A percentile compares a stretch with the other conserved stretches of the same genome.
These are phyloP conservation scores for Chaetomidium leptoderma DNA, from an alignment of 495 filamentous ascomycete species.

Conservation along the genomic window DNA sequence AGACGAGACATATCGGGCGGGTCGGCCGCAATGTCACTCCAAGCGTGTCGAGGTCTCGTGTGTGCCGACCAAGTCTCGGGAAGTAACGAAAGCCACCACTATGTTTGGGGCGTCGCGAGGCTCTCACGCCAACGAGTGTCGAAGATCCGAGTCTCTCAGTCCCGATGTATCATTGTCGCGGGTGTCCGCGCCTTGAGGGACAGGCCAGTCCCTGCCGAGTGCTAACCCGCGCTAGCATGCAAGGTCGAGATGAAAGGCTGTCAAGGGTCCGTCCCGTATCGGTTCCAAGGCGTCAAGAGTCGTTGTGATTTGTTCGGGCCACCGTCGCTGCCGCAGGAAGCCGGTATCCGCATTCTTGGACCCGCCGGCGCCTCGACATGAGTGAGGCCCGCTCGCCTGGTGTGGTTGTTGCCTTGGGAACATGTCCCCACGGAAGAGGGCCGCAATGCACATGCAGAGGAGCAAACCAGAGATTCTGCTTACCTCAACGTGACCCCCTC, in stretches of 20 bases:
- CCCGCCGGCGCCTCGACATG: neutral
- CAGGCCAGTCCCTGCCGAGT: neutral
- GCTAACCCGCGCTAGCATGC: neutral
- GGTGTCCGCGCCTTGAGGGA: neutral
- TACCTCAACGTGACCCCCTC: neutral
- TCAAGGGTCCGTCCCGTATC: conserved; percentile 29
- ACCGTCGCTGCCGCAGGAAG: conserved; percentile 13
- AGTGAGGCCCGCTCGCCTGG: neutral
- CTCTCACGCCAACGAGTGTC: neutral
- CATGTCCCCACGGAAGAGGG: neutral
- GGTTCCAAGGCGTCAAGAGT: conserved; percentile 16
- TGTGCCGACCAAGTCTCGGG: neutral
- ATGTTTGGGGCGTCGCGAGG: neutral
- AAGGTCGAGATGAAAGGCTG: neutral
- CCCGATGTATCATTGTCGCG: neutral
- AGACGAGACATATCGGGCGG: neutral
- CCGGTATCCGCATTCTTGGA: neutral
- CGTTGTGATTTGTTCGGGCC: conserved; percentile 24
- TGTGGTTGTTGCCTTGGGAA: neutral
- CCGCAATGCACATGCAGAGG: neutral
- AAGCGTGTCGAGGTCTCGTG: neutral
- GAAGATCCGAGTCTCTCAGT: neutral
- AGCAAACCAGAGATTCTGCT: conserved; percentile 9
- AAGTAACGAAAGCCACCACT: neutral
- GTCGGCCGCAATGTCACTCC: neutral